These are phyloP conservation scores for Vicia villosa DNA, from an alignment of 306 rosid genomes.

Conservation along the genomic window DNA sequence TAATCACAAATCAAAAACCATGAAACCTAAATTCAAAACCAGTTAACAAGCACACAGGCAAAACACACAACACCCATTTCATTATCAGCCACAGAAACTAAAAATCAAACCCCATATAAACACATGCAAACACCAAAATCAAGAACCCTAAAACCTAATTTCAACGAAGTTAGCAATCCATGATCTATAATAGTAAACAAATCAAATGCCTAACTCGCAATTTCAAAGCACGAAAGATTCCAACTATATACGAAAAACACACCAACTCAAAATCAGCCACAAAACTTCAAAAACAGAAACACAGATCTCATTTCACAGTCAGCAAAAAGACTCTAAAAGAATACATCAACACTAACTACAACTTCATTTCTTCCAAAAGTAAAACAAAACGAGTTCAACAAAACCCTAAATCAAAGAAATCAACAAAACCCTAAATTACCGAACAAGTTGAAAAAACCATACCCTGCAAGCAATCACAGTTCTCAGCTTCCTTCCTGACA, in stretches of 20 bases:
- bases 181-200: not conserved
- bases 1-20: not conserved
- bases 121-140: too few species aligned
- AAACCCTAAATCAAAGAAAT: not conserved
- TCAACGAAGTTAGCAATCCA: not conserved
- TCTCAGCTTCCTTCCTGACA: constrained; percentile 14
- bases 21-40: not conserved
- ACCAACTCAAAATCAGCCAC: not conserved
- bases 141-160: not conserved
- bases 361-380: not conserved
- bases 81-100: too few species aligned
- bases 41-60: too few species aligned
- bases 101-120: too few species aligned
- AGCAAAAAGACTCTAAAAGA: too few species aligned
- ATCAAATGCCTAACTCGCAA: not conserved
- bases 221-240: not conserved
- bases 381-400: not conserved
- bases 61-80: too few species aligned
- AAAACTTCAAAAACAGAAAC: not conserved
- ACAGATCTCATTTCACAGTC: not conserved
- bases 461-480: constrained; percentile 24
- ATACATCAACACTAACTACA: not conserved
- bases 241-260: not conserved
- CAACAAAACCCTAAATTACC: not conserved
- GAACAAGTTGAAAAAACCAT: not conserved